Conservation (phyloP, 2,329 filamentous ascomycete species). For the Beauveria australis region DNA sequence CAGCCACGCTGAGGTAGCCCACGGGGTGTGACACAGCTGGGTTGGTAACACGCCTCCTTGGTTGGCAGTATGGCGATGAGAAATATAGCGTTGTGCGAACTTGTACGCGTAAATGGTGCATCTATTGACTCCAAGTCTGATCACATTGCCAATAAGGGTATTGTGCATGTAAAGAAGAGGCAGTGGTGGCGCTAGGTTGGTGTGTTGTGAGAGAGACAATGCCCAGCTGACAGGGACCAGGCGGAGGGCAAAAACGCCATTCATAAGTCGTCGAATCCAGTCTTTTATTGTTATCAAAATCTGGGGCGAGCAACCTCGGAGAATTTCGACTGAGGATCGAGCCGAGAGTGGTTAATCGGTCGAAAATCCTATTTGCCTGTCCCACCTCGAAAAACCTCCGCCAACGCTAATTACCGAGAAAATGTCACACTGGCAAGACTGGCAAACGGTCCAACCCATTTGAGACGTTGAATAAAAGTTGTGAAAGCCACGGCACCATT, state of each 20-base stretch:
- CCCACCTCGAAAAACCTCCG: not conserved
- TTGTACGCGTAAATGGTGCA: too few relatives aligned
- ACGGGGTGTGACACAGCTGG: too few relatives aligned
- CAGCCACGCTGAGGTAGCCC: too few relatives aligned
- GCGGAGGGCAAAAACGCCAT: not conserved
- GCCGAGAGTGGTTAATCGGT: not conserved
- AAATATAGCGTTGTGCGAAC: not conserved
- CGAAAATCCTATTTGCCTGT: not conserved
- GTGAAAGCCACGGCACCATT: too few relatives aligned
- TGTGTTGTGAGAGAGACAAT: not conserved
- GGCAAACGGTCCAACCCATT: too few relatives aligned
- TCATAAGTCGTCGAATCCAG: not conserved
- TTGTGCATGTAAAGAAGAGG: not conserved
- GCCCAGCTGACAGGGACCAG: not conserved
- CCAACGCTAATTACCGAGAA: not conserved
- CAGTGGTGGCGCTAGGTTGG: not conserved
- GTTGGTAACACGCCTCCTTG: not conserved
- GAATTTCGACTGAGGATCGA: not conserved
- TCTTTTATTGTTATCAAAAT: not conserved
- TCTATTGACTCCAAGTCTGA: not conserved
- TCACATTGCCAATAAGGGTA: not conserved
- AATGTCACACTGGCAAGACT: too few relatives aligned
- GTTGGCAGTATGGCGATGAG: not conserved
- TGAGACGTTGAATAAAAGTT: too few relatives aligned
- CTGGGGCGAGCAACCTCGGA: not conserved